Evolutionary conservation across 1,139 yeast genomes (phyloP).

Genomic region (Suzukiozyma palmioleophila): DNA sequence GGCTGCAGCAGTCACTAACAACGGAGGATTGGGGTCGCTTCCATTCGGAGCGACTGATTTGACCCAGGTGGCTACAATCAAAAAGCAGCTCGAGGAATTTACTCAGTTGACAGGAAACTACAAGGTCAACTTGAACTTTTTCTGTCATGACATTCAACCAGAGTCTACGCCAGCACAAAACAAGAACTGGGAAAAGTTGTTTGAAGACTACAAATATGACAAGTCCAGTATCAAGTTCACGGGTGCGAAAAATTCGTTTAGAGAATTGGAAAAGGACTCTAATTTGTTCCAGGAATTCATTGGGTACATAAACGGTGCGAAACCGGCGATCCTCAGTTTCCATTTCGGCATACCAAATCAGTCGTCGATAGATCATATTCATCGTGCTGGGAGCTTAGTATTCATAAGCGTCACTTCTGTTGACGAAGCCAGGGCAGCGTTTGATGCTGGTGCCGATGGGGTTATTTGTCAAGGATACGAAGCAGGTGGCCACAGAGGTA

Average conservation of each 20-base stretch:
- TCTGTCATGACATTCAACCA: conserved; percentile 31
- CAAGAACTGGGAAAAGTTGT: conserved; percentile 22
- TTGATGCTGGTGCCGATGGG: conserved; percentile 32
- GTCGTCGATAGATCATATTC: conserved; percentile 35
- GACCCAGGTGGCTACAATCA: conserved; percentile 10
- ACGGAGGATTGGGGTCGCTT: conserved; percentile 46
- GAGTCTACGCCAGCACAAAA: conserved; percentile 15
- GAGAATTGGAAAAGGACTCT: conserved; percentile 20
- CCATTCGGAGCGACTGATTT: conserved; percentile 36
- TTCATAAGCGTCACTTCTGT: conserved; percentile 46
- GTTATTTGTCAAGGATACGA: conserved; percentile 47
- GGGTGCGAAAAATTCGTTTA: conserved; percentile 34
- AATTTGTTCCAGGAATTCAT: conserved; percentile 11
- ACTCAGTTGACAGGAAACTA: conserved; percentile 8
- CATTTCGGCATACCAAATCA: conserved; percentile 44
- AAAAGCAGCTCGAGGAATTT: conserved; percentile 13
- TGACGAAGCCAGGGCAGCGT: conserved; percentile 27
- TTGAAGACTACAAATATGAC: conserved; percentile 9
- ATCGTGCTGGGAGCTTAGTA: conserved; percentile 44
- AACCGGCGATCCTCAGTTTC: conserved; percentile 41
- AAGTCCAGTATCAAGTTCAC: conserved; percentile 12
- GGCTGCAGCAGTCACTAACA: conserved; percentile 32
- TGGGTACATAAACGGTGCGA: conserved; percentile 10
- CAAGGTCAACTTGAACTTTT: conserved; percentile 43
- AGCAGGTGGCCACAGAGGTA: conserved; percentile 56